Base-by-base conservation (phyloP, 2,329 filamentous ascomycete species). In the Claviceps humidiphila region DNA sequence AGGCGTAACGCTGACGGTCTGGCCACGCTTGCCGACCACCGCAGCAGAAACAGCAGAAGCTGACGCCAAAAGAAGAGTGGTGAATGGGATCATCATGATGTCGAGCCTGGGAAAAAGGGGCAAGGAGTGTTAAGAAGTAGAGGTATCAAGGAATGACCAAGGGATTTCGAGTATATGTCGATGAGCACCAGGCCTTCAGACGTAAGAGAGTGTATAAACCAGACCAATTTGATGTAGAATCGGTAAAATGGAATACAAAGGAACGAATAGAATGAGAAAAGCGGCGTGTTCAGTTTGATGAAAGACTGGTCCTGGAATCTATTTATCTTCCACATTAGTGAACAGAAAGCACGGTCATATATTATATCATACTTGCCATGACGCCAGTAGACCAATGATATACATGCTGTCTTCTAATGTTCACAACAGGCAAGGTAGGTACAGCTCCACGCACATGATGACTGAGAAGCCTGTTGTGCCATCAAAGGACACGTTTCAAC, bases 1-100 rank as follows among this genome's bases (percentile, higher is more conserved):
- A 37, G 78, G 78, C 5, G 78, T 81, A 54, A 72, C 66, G 57
- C 38, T 49, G 37, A 40, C 47, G 11, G 14, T 14, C 47, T 49
- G 47, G 22, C 53, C 59, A 59, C 51, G 47, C 24, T 40, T 45
- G 45, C 62, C 57, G 52, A 61, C 56, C 53, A 60, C 58, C 53
- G 58, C 56, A 52, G 63, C 63, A 49, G 60, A 61, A 55, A 62
- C 64, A 45, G 61, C 52, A 48, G 62, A 54, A 49, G 63, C 63
- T 52, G 61, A 59, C 50, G 61, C 62, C 51, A 60, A 60, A 37
- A 68, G 54, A 58, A 67, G 50, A 52, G 64, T 56, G 52, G 62
- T 60, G 56, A 67, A 54, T 53, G 60, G 58, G 53, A 57, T 55
- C 53, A 66, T 57, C 62, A 65, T 65, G 20, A 26, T 42, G 47